Evolutionary conservation across 768 basidiomycete species (phyloP).

Genomic region (Leccinum sublutescens): DNA sequence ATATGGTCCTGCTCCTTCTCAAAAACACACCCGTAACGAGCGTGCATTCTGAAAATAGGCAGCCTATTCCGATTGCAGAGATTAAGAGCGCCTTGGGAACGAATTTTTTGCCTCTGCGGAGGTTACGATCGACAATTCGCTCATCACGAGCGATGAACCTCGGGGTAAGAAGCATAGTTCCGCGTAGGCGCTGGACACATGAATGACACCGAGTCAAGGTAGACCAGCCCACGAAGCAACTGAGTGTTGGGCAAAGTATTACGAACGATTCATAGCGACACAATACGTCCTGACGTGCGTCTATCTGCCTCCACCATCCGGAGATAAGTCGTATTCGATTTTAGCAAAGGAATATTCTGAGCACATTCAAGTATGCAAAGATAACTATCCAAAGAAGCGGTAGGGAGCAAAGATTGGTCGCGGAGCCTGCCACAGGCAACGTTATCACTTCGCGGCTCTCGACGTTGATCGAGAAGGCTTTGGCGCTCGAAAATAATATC

Average conservation of each 20-base stretch:
- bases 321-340: no score
- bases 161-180: constrained; percentile 5
- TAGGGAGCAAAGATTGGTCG: no score
- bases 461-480: no score
- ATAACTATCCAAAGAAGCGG: no score
- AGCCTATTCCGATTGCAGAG: constrained; percentile 26
- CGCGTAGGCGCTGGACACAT: neutral
- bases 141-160: constrained; percentile 21
- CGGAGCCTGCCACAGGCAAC: no score
- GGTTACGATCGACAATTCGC: constrained; percentile 23
- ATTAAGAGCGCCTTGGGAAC: constrained; percentile 26
- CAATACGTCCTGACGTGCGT: constrained; percentile 27
- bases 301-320: neutral
- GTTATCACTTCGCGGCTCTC: no score
- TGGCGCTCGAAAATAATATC: no score
- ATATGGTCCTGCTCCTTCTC: neutral
- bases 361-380: no score
- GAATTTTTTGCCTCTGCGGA: constrained; percentile 28
- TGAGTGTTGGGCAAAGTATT: constrained; percentile 21
- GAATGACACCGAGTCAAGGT: constrained; percentile 12
- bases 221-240: constrained; percentile 17
- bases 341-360: no score
- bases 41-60: constrained; percentile 10
- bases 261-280: constrained; percentile 21
- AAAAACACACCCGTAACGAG: neutral